A percentile compares a stretch with the other conserved stretches of the same genome.
phyloP scores from a whole-genome alignment of 2,329 filamentous ascomycete species.

The Cercospora zeina region DNA sequence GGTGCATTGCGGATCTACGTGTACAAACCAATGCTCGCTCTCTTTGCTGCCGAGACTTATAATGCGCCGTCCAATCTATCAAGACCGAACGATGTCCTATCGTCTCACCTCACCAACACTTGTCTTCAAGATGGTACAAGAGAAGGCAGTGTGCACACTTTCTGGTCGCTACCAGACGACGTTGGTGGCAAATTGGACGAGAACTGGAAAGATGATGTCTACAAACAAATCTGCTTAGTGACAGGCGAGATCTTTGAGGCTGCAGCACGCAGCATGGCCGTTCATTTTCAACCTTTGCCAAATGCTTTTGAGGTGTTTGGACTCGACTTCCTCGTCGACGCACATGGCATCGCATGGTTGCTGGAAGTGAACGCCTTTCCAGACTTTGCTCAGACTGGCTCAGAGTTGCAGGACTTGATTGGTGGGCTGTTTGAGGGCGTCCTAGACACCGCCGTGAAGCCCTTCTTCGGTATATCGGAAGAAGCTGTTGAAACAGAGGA shows the following conservation, averaged over 20 bases:
- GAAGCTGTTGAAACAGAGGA: constrained; percentile 28
- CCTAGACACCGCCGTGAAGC: constrained; percentile 64
- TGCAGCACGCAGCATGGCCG: constrained; percentile 75
- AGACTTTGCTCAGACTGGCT: constrained; percentile 89
- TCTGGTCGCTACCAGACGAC: constrained; percentile 65
- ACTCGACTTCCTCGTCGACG: constrained; percentile 83
- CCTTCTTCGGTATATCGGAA: constrained; percentile 60
- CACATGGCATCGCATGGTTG: constrained; percentile 65
- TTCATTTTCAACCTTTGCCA: constrained; percentile 87
- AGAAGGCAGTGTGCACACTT: constrained; percentile 68
- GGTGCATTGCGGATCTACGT: constrained; percentile 81
- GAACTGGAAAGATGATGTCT: constrained; percentile 62
- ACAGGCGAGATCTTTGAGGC: constrained; percentile 83
- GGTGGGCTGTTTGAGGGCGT: constrained; percentile 74
- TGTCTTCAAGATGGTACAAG: constrained; percentile 69
- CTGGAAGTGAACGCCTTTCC: constrained; percentile 95
- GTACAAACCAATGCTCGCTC: constrained; percentile 85
- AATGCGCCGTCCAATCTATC: constrained; percentile 56
- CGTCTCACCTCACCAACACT: constrained; percentile 88
- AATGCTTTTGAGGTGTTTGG: constrained; percentile 93
- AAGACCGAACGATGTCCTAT: constrained; percentile 56
- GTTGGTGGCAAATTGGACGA: constrained; percentile 33
- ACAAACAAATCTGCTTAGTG: constrained; percentile 69
- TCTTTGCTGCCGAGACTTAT: constrained; percentile 81
- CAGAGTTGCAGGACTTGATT: constrained; percentile 69